phyloP scores from a whole-genome alignment of 2,329 filamentous ascomycete genomes.

The Juglanconis sp. region DNA sequence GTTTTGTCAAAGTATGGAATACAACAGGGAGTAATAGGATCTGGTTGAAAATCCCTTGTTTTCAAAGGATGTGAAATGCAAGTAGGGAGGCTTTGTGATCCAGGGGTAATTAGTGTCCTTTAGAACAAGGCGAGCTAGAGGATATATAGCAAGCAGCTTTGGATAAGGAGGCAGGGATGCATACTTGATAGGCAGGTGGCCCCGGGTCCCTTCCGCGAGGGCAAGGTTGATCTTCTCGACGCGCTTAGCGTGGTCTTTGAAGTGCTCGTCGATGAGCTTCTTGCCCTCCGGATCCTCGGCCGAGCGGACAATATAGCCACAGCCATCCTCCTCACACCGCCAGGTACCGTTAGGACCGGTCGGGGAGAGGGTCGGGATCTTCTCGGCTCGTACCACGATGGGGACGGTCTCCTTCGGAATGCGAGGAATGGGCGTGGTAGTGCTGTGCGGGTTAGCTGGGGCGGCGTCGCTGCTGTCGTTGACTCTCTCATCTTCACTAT shows the following conservation, averaged over 20 bases:
- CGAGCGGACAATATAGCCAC: slow-evolving; percentile 60
- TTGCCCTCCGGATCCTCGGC: slow-evolving; percentile 56
- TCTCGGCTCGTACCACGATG: slow-evolving; percentile 48
- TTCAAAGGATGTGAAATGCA: too few relatives aligned
- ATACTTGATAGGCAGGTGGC: slow-evolving; percentile 56
- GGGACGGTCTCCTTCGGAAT: slow-evolving; percentile 30
- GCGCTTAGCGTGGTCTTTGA: slow-evolving; percentile 57
- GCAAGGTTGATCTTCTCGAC: slow-evolving; percentile 49
- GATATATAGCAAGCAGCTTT: slow-evolving; percentile 23
- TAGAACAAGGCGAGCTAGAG: slow-evolving; percentile 20
- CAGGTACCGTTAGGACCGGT: slow-evolving; percentile 62
- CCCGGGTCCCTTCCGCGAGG: slow-evolving; percentile 53
- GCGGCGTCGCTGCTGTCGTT: slow-evolving; percentile 19
- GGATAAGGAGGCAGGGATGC: slow-evolving; percentile 32
- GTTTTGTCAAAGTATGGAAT: too few relatives aligned
- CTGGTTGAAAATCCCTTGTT: too few relatives aligned
- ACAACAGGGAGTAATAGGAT: too few relatives aligned
- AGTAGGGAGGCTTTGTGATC: too few relatives aligned
- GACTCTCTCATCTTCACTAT: slow-evolving; percentile 17
- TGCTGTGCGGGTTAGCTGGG: slow-evolving; percentile 1
- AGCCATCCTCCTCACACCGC: slow-evolving; percentile 63
- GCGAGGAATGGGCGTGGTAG: slow-evolving; percentile 17
- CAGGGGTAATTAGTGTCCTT: too few relatives aligned
- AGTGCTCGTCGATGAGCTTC: slow-evolving; percentile 57
- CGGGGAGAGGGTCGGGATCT: slow-evolving; percentile 45